Percentiles rank a stretch among this genome's conserved stretches.
phyloP scores from a whole-genome alignment of 2,329 filamentous ascomycete species.

The Dendryphion nanum region DNA sequence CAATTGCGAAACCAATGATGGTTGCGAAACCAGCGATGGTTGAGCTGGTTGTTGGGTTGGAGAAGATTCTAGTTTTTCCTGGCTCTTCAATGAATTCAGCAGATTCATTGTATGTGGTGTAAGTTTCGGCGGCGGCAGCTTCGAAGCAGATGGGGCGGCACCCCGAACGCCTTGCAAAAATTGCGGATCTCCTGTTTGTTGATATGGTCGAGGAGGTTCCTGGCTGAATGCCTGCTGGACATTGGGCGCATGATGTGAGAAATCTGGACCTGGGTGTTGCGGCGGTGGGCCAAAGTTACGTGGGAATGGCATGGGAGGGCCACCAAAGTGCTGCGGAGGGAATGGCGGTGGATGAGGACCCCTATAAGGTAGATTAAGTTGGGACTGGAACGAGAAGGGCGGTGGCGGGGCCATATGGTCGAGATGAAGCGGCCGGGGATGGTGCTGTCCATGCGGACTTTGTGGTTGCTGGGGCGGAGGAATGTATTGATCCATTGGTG shows the following conservation, averaged over 20 bases:
- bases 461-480: constrained; percentile 53
- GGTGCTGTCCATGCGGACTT: constrained; percentile 54
- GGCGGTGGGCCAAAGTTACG: constrained; percentile 21
- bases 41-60: constrained; percentile 10
- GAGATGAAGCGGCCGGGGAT: constrained; percentile 54
- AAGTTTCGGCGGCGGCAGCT: constrained; percentile 58
- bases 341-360: constrained; percentile 16
- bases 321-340: constrained; percentile 19
- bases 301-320: constrained; percentile 16
- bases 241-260: constrained; percentile 11
- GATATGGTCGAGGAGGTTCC: constrained; percentile 44
- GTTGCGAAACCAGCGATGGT: constrained; percentile 15
- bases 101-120: constrained; percentile 58
- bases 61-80: constrained; percentile 21
- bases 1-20: constrained; percentile 14
- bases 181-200: constrained; percentile 42
- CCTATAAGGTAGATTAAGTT: constrained; percentile 28
- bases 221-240: constrained; percentile 23
- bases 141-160: constrained; percentile 55
- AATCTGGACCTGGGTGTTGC: constrained; percentile 14
- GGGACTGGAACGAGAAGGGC: constrained; percentile 45
- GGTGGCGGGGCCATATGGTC: constrained; percentile 50
- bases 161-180: constrained; percentile 45
- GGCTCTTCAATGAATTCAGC: constrained; percentile 56
- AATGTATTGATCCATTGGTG: constrained; percentile 56